A percentile compares a stretch with the other conserved stretches of the same genome.
These are phyloP conservation scores for Chlorella sp. DNA, from an alignment of 139 green algal species.

Conservation along the genomic window DNA sequence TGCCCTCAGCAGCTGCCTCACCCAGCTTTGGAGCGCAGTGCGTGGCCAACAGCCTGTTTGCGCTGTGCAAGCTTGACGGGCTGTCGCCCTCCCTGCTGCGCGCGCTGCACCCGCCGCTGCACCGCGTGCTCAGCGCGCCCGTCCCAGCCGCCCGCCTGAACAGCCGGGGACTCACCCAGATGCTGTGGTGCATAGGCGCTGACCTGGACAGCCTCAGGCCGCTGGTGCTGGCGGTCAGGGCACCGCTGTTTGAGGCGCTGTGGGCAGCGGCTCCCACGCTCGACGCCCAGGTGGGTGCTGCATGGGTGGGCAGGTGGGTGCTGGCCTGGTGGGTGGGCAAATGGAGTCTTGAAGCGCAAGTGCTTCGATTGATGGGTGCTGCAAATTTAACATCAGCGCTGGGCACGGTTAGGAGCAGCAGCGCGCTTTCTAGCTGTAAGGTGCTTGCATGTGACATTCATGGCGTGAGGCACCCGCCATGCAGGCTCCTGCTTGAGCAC, in stretches of 20 bases:
- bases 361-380: neutral
- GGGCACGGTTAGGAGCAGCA: too few species aligned
- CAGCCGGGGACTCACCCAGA: neutral
- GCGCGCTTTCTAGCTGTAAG: too few species aligned
- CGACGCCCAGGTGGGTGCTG: neutral
- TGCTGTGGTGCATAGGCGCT: neutral
- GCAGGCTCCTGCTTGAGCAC: too few species aligned
- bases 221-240: neutral
- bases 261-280: neutral
- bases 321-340: neutral
- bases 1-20: neutral
- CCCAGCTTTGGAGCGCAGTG: neutral
- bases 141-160: neutral
- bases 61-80: slow-evolving; percentile 18
- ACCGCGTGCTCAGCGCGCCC: neutral
- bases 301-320: too few species aligned
- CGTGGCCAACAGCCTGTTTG: neutral
- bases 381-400: neutral
- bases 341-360: neutral
- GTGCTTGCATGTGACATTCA: too few species aligned
- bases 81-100: neutral
- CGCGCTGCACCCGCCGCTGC: slow-evolving; percentile 4
- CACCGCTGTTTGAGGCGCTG: slow-evolving; percentile 1
- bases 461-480: too few species aligned
- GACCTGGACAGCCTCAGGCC: neutral